These are phyloP conservation scores for Westerdykella aurantiaca DNA, from an alignment of 2,329 filamentous ascomycete species.

Conservation along the genomic window DNA sequence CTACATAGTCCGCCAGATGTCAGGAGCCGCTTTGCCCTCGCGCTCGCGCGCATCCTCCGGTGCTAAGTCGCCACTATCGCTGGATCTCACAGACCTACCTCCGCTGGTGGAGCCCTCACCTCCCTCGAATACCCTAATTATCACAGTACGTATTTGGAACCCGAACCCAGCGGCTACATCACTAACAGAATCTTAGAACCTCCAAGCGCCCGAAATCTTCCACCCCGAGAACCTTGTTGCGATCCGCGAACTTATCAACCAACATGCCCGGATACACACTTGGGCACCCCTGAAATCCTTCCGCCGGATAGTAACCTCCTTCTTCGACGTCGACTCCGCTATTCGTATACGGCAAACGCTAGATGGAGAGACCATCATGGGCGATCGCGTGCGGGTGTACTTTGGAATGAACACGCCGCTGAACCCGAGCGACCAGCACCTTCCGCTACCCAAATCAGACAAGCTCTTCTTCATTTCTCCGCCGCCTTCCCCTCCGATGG, in stretches of 20 bases:
- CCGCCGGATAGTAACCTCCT: conserved; percentile 73
- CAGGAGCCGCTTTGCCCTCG: conserved; percentile 26
- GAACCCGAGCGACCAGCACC: conserved; percentile 36
- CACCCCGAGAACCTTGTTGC: conserved; percentile 65
- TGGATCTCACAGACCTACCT: conserved; percentile 69
- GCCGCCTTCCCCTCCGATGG: conserved; percentile 58
- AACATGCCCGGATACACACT: conserved; percentile 66
- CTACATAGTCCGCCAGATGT: conserved; percentile 22
- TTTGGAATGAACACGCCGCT: conserved; percentile 36
- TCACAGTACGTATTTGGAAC: conserved; percentile 50
- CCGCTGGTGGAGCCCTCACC: conserved; percentile 64
- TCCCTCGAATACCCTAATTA: conserved; percentile 76
- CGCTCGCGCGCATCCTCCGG: conserved; percentile 33
- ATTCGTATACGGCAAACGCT: conserved; percentile 65
- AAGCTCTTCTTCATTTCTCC: conserved; percentile 63
- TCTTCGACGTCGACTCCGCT: conserved; percentile 64
- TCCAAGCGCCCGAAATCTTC: conserved; percentile 69
- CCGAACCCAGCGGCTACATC: no score
- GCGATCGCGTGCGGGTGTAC: conserved; percentile 45
- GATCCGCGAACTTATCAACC: conserved; percentile 64
- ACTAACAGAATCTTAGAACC: conserved; percentile 47
- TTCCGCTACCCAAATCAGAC: conserved; percentile 48
- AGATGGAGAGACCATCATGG: conserved; percentile 69
- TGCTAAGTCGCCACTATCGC: conserved; percentile 51
- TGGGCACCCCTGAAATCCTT: conserved; percentile 80